Base-by-base conservation (phyloP, 371 early-diverging fungal species). In the Coemansia sp. region DNA sequence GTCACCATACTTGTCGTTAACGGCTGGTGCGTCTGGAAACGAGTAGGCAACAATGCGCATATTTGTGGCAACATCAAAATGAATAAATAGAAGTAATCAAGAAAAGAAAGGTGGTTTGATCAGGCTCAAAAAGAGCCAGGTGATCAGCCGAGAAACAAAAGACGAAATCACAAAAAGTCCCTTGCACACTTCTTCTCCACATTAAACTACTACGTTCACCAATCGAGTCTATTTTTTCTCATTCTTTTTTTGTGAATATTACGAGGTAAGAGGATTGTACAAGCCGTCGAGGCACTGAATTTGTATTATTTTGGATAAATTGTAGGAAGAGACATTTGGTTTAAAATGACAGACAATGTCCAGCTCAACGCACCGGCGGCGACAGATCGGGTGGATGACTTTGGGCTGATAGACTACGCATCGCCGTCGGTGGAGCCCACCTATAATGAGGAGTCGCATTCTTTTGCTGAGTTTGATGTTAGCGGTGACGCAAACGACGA, bases 381-480 rank as follows among this genome's bases (percentile, higher is more conserved):
- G 23, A 24, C 44, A 24, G 61, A 23, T 5, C 19, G 6, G n/a
- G 28, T 58, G 28, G 76, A 71, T 13, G 76, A 75, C 53, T 75
- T 75, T 67, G 76, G 76, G 6, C 65, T 75, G 23, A 63, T 75
- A 12, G 76, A 75, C 65, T 75, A 75, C 24, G 75, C 71, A 58
- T 71, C 75, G 56, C 75, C 41, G 3, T 28, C 21, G 28, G 23
- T 17, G 13, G 55, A 64, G 48, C 48, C 17, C 4, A 2, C 21
- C 19, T 12, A 53, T 15, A 21, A 2, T 6, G 39, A 17, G 1
- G 51, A 46, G 1, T 46, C 4, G 6, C n/a, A 12, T 12, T 48
- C 24, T 53, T 5, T 12, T 53, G 23, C 23, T 53, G 54, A 26
- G 44, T 44, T 44, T 44, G 44, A n/a, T 24, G 26, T 26, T 26